A percentile compares a stretch with the other conserved stretches of the same genome.
Conservation (phyloP, 1,139 yeast species). For the Candida sp. region DNA sequence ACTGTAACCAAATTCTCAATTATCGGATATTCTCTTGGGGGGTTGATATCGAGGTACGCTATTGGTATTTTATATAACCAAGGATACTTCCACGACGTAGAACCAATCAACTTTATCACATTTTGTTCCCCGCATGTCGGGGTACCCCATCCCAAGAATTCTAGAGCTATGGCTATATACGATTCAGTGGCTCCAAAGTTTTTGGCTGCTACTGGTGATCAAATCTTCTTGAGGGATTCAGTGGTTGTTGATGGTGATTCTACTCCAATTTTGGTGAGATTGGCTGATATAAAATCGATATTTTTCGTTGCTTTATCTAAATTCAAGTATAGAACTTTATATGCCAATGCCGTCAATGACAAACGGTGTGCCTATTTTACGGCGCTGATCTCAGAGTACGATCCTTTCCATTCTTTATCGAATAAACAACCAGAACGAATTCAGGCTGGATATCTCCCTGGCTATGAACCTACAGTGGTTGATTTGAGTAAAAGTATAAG, state of each 20-base stretch:
- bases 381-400: slow-evolving; percentile 60
- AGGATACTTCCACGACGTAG: slow-evolving; percentile 46
- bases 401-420: slow-evolving; percentile 54
- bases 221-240: slow-evolving; percentile 50
- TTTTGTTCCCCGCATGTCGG: slow-evolving; percentile 88
- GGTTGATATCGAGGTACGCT: slow-evolving; percentile 73
- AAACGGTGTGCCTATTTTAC: slow-evolving; percentile 83
- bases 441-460: slow-evolving; percentile 41
- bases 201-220: slow-evolving; percentile 69
- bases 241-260: slow-evolving; percentile 9
- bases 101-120: slow-evolving; percentile 63
- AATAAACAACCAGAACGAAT: slow-evolving; percentile 37
- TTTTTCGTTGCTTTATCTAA: slow-evolving; percentile 53
- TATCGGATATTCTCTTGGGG: slow-evolving; percentile 83
- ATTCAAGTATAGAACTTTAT: slow-evolving; percentile 54
- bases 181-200: slow-evolving; percentile 59
- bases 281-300: slow-evolving; percentile 61
- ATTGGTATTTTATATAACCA: slow-evolving; percentile 61
- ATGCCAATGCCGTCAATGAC: slow-evolving; percentile 77
- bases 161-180: slow-evolving; percentile 38
- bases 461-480: slow-evolving; percentile 53
- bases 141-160: slow-evolving; percentile 57
- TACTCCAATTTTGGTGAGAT: slow-evolving; percentile 56
- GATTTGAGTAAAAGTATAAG: slow-evolving; percentile 36
- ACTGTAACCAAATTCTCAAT: slow-evolving; percentile 58